Base-by-base conservation (phyloP, 1,139 yeast species). In the Schwanniomyces etchellsii region DNA sequence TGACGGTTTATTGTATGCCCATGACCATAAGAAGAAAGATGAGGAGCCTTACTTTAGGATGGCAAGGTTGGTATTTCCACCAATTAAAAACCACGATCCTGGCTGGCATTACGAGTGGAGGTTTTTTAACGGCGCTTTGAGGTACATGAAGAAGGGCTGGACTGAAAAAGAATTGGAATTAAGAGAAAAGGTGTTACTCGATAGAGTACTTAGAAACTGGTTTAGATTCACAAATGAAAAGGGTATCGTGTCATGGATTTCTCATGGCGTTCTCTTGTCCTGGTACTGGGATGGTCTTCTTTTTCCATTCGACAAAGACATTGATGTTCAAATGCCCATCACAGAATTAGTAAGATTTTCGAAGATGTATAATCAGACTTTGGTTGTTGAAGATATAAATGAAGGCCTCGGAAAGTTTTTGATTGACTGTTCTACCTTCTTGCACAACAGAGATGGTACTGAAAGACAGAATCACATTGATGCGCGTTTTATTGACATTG, bases 251-350 rank as follows among this genome's bases (percentile, higher is more conserved):
- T 43, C 49, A 9, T 55, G 61, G 61, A 43, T 55, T 5, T 45
- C 47, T 34, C 60, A 54, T 29, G 60, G 59, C 1, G 48, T 58
- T 9, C 42, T 56, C 21, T 41, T 54, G 18, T 45, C 54, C 5
- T 55, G 61, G 60, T 53, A 52, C 33, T 55, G 76, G 65, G 72
- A 74, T 46, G 79, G 79, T 0, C 40, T 69, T 37, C 59, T 57
- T 9, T 49, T 72, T 46, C 77, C 77, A 2, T 73, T 77, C 76
- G 79, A 73, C 44, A 60, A 60, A 30, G 79, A 73, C 40, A 45
- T 71, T 26, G 78, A 73, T 43, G 74, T 70, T 16, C 67, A 70
- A 30, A 48, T 61, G 40, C 50, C 46, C 4, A 56, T 70, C 6
- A 43, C 68, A 32, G 46, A 45, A 31, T 37, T 70, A 27, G 69